These are phyloP conservation scores for Boletus sp. DNA, from an alignment of 1,284 basidiomycete species.

Conservation along the genomic window DNA sequence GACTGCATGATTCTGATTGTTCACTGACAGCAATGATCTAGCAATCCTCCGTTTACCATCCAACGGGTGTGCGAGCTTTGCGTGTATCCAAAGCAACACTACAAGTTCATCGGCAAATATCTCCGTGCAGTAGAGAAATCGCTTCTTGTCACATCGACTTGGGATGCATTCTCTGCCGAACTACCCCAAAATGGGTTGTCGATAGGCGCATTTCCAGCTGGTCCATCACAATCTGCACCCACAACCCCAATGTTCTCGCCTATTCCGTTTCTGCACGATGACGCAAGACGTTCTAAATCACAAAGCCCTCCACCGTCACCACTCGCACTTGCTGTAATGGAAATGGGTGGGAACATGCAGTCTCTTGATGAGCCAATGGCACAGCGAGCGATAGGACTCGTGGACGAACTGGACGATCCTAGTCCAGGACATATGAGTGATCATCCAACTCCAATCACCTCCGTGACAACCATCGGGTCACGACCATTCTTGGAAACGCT, in stretches of 20 bases:
- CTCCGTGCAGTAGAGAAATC: constrained; percentile 85
- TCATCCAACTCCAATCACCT: constrained; percentile 63
- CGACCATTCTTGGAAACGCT: constrained; percentile 55
- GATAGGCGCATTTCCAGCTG: constrained; percentile 40
- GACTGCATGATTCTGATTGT: constrained; percentile 2
- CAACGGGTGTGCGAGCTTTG: constrained; percentile 90
- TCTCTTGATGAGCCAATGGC: constrained; percentile 36
- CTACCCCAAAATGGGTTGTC: constrained; percentile 40
- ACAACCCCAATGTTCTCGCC: constrained; percentile 79
- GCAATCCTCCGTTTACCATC: constrained; percentile 85
- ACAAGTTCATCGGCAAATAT: constrained; percentile 83
- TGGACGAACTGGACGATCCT: constrained; percentile 80
- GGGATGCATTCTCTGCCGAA: constrained; percentile 63
- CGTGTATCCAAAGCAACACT: constrained; percentile 64
- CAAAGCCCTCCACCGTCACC: constrained; percentile 74
- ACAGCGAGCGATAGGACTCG: constrained; percentile 60
- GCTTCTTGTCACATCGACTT: constrained; percentile 80
- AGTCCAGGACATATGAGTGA: constrained; percentile 77
- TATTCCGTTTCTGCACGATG: constrained; percentile 77
- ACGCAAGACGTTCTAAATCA: constrained; percentile 69
- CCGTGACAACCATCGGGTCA: constrained; percentile 51
- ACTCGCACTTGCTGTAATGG: constrained; percentile 45
- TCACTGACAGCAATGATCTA: constrained; percentile 25
- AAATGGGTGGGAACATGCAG: constrained; percentile 26
- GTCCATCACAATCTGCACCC: constrained; percentile 49